Evolutionary conservation across 2,329 filamentous ascomycete species (phyloP).

Genomic region (Aphanocladium album): DNA sequence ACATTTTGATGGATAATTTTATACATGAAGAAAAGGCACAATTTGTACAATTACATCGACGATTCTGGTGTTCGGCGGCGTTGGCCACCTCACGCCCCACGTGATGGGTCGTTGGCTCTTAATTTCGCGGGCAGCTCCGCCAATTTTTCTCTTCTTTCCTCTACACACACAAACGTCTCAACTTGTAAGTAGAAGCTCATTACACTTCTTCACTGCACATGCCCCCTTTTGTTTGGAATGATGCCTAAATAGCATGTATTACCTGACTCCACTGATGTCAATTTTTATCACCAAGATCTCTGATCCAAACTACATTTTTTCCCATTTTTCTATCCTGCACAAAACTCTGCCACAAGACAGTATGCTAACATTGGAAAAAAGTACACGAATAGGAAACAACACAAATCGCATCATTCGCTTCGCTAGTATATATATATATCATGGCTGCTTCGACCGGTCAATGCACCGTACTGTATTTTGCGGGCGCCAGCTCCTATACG

Average conservation of each 20-base stretch:
- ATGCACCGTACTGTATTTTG: conserved; percentile 81
- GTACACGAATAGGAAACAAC: background rate
- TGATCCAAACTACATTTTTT: conserved; percentile 39
- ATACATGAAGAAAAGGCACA: background rate
- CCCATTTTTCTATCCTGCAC: background rate
- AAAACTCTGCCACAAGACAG: background rate
- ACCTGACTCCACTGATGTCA: conserved; percentile 54
- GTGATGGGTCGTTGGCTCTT: conserved; percentile 7
- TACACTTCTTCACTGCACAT: background rate
- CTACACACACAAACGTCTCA: conserved; percentile 11
- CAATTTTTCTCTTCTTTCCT: background rate
- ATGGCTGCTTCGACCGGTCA: conserved; percentile 54
- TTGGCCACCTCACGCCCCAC: conserved; percentile 2
- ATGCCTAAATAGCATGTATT: conserved; percentile 56
- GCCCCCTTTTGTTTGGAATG: conserved; percentile 34
- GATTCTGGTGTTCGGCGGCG: background rate
- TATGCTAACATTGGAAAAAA: conserved; percentile 20
- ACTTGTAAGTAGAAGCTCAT: conserved; percentile 29
- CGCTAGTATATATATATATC: conserved; percentile 22
- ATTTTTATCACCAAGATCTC: conserved; percentile 68
- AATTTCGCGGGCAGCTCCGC: conserved; percentile 7
- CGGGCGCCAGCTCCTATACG: conserved; percentile 66
- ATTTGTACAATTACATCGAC: background rate
- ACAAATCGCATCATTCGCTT: conserved; percentile 4
- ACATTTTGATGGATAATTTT: background rate